Percentiles rank a stretch among this genome's conserved stretches.
Conservation (phyloP, 139 green algal species). For the Chlorella sp. region DNA sequence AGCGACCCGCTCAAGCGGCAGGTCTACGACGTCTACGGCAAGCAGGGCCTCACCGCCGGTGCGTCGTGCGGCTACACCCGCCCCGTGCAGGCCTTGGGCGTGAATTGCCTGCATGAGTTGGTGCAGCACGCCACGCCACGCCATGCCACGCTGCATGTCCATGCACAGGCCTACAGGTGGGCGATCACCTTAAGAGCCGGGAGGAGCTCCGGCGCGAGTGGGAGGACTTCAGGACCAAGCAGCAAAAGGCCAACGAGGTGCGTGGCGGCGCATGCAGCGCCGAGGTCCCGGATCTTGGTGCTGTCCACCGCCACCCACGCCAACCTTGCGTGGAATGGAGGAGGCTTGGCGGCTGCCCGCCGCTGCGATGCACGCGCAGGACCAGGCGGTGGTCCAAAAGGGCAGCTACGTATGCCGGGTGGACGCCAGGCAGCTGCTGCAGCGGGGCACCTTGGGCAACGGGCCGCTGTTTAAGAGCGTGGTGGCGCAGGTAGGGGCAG, state of each 20-base stretch:
- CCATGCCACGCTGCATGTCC: too few species aligned
- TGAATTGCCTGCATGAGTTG: too few species aligned
- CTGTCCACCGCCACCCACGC: too few species aligned
- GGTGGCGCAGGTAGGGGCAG: slow-evolving; percentile 1
- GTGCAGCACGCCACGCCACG: too few species aligned
- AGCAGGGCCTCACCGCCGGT: slow-evolving; percentile 25
- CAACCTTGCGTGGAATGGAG: too few species aligned
- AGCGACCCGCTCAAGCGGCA: slow-evolving; percentile 28
- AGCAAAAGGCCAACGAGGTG: background rate
- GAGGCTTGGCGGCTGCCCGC: too few species aligned
- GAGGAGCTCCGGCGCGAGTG: slow-evolving; percentile 37
- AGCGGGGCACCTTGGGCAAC: background rate
- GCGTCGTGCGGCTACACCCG: background rate
- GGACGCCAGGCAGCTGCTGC: slow-evolving; percentile 1
- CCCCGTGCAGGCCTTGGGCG: background rate
- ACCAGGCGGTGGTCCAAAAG: slow-evolving; percentile 2
- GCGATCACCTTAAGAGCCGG: slow-evolving; percentile 23
- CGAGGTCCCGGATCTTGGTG: too few species aligned
- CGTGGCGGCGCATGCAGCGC: background rate
- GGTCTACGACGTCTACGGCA: slow-evolving; percentile 48
- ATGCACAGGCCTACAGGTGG: slow-evolving; percentile 34
- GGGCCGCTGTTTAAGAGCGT: slow-evolving; percentile 6
- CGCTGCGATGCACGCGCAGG: too few species aligned
- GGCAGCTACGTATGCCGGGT: slow-evolving; percentile 13
- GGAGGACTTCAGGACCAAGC: slow-evolving; percentile 39